Conservation (phyloP, 1,284 basidiomycete species). For the Boletus smithii region DNA sequence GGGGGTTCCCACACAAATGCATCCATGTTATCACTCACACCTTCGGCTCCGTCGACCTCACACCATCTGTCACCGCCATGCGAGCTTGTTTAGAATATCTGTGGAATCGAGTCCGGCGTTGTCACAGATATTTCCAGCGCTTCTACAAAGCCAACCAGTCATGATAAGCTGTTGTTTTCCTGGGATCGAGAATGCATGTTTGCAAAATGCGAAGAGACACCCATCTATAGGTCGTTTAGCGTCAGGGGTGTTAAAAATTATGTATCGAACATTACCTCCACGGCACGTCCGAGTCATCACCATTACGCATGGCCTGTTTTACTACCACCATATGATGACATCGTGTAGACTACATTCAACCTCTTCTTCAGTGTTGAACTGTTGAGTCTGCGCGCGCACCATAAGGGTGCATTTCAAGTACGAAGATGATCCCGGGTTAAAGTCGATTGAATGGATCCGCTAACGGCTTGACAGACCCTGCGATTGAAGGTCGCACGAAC, state of each 20-base stretch:
- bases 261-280: conserved; percentile 61
- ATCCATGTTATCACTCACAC: conserved; percentile 94
- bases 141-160: conserved; percentile 96
- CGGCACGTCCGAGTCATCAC: conserved; percentile 94
- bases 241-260: conserved; percentile 2
- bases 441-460: conserved; percentile 93
- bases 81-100: conserved; percentile 97
- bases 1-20: conserved; percentile 99
- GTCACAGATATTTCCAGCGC: conserved; percentile 97
- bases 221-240: conserved; percentile 66
- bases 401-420: conserved; percentile 96
- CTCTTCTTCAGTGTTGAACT: too few relatives aligned
- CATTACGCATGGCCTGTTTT: conserved; percentile 94
- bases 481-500: conserved; percentile 94
- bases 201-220: conserved; percentile 89
- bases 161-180: conserved; percentile 97
- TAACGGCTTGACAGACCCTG: conserved; percentile 93
- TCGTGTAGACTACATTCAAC: conserved; percentile 97
- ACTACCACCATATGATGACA: conserved; percentile 99
- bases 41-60: conserved; percentile 91
- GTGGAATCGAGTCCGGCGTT: conserved; percentile 99
- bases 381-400: too few relatives aligned
- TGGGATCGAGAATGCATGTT: conserved; percentile 88
- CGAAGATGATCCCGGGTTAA: conserved; percentile 90
- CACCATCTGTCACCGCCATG: conserved; percentile 97